These are phyloP conservation scores for Wallacemonas sp. DNA, from an alignment of 208 protist species.

Conservation along the genomic window DNA sequence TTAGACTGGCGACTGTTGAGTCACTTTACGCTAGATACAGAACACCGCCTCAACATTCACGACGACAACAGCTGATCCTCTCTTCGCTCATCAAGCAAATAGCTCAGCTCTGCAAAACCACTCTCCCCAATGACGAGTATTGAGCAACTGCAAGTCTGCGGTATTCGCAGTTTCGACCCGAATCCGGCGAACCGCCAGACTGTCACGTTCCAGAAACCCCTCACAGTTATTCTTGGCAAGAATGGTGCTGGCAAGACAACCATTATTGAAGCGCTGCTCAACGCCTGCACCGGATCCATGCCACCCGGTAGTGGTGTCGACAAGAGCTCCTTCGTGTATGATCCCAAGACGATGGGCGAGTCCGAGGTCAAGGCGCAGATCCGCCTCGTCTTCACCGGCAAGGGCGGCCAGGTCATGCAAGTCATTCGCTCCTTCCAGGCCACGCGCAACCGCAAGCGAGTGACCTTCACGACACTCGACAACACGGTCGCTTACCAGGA, in stretches of 20 bases:
- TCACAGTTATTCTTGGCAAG: conserved; percentile 98
- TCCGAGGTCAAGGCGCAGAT: conserved; percentile 98
- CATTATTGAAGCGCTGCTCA: conserved; percentile 98
- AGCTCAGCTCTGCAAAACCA: no score
- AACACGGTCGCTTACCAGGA: conserved; percentile 93
- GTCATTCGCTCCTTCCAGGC: conserved; percentile 94
- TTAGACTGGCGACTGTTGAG: no score
- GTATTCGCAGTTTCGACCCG: conserved; percentile 97
- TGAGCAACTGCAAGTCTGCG: conserved; percentile 96
- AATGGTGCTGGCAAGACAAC: conserved; percentile 98
- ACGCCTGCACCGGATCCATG: conserved; percentile 96
- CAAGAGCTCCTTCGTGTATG: conserved; percentile 97
- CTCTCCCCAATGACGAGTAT: conserved; percentile 99
- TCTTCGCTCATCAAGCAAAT: no score
- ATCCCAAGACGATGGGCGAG: conserved; percentile 95
- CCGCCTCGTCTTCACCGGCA: conserved; percentile 91
- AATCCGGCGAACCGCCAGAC: conserved; percentile 74
- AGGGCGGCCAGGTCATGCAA: conserved; percentile 83
- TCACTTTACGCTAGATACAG: no score
- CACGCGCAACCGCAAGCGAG: conserved; percentile 84
- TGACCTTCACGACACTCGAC: conserved; percentile 94
- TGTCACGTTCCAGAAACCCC: conserved; percentile 97
- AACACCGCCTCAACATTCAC: no score
- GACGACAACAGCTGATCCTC: no score
- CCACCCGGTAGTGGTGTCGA: conserved; percentile 93